A percentile compares a stretch with the other conserved stretches of the same genome.
Evolutionary conservation across 2,329 filamentous ascomycete species (phyloP).

Genomic region (Neoascochyta sp.): DNA sequence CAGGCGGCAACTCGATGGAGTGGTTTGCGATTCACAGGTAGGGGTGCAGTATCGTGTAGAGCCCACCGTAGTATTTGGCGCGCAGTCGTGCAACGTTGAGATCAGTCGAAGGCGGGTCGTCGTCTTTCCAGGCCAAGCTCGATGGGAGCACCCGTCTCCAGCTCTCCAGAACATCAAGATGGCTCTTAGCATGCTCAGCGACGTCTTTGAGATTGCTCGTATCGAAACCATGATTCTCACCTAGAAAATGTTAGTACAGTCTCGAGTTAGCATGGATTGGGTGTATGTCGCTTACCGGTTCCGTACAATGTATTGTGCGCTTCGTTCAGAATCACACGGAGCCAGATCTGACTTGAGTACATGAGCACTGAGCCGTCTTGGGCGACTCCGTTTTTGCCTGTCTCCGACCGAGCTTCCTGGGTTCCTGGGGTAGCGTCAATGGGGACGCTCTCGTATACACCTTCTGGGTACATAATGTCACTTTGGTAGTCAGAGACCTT

Average conservation of each 20-base stretch:
- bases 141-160: slow-evolving; percentile 53
- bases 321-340: slow-evolving; percentile 56
- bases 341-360: slow-evolving; percentile 59
- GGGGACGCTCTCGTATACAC: slow-evolving; percentile 45
- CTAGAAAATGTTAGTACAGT: slow-evolving; percentile 30
- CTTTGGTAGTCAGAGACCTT: slow-evolving; percentile 57
- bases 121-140: slow-evolving; percentile 60
- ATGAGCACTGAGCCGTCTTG: slow-evolving; percentile 50
- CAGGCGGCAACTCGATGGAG: slow-evolving; percentile 40
- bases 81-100: slow-evolving; percentile 80
- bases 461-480: slow-evolving; percentile 64
- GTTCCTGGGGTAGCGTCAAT: slow-evolving; percentile 13
- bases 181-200: slow-evolving; percentile 23
- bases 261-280: slow-evolving; percentile 1
- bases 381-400: too few species aligned
- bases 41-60: slow-evolving; percentile 83
- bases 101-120: slow-evolving; percentile 67
- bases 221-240: slow-evolving; percentile 33
- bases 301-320: slow-evolving; percentile 56
- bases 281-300: slow-evolving; percentile 18
- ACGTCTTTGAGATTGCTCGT: slow-evolving; percentile 29
- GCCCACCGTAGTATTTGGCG: slow-evolving; percentile 91
- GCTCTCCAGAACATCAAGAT: slow-evolving; percentile 47
- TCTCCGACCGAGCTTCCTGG: too few species aligned
- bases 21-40: slow-evolving; percentile 63